Evolutionary conservation across 2,329 filamentous ascomycete genomes (phyloP), one percentile per base, ranked within the genome.

Genomic region (Mycogone perniciosa): DNA sequence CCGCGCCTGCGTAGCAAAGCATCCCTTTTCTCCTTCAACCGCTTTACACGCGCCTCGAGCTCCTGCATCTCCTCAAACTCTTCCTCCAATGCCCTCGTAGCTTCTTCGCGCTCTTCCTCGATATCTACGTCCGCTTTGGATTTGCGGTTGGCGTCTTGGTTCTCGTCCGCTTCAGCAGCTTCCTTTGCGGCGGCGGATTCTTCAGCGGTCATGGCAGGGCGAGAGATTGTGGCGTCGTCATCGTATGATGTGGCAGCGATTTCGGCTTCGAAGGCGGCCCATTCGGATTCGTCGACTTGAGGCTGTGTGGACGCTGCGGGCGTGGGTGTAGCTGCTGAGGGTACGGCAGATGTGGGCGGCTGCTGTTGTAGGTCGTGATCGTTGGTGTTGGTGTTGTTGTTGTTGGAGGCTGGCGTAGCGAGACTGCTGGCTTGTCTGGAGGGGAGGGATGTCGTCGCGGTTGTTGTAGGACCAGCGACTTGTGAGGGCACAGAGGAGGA

Each of bases 201-300:
- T 4, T 80, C 80, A 0, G 81, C 77, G 2, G 81, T 80, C 63
- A 89, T 72, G 3, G 84, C 85, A 0, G 84, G 82, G 0, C 85
- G 86, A 2, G 79, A 83, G 56, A 89, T 88, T 3, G 82, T 80
- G 6, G 80, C 82, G 52, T 78, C 75, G 39, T 67, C 62, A 26
- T 64, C 60, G 54, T 67, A 67, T 30, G 65, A 59, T 27, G 72
- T 63, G 31, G 71, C 69, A 13, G 82, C 85, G 50, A 95, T 83
- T 48, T 95, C 88, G 3, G 87, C 86, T 64, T 96, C 86, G 63
- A 95, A 95, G 7, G 88, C 88, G 2, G 88, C 86, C 87, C 88
- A 93, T 67, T 93, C 88, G 48, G 85, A 81, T 62, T 95, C 88
- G 63, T 91, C 82, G 7, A 75, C 70, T 6, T 64, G 56, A 52